Percentiles rank a stretch among this genome's conserved stretches.
Conservation (phyloP, 1,139 yeast genomes). For the Lodderomyces jiufengensis region DNA sequence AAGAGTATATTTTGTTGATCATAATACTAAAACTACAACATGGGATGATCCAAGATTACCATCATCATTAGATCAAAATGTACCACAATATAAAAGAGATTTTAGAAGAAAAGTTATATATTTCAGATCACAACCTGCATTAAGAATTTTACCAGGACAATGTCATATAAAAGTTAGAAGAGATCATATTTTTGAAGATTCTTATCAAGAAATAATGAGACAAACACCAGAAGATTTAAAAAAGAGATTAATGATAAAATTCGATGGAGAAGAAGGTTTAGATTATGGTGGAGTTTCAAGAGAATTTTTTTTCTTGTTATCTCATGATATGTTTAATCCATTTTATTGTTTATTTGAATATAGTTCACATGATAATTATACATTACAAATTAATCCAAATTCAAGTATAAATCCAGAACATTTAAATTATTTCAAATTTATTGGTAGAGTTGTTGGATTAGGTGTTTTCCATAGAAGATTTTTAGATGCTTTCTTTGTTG, state of each 20-base stretch:
- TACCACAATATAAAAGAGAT: slow-evolving; percentile 98
- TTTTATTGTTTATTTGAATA: slow-evolving; percentile 95
- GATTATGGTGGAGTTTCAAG: slow-evolving; percentile 99
- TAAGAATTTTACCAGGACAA: slow-evolving; percentile 96
- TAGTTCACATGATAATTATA: slow-evolving; percentile 96
- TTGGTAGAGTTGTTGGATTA: slow-evolving; percentile 96
- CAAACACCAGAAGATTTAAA: slow-evolving; percentile 97
- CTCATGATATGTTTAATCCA: slow-evolving; percentile 99
- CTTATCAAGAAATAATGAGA: slow-evolving; percentile 97
- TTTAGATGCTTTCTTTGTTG: slow-evolving; percentile 96
- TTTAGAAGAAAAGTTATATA: slow-evolving; percentile 95
- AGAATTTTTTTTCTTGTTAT: slow-evolving; percentile 91
- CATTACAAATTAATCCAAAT: slow-evolving; percentile 95
- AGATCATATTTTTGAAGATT: slow-evolving; percentile 94
- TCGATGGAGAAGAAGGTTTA: slow-evolving; percentile 98
- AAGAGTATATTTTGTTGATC: slow-evolving; percentile 96
- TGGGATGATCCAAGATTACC: slow-evolving; percentile 99
- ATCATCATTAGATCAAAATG: slow-evolving; percentile 93
- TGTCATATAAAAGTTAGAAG: slow-evolving; percentile 97
- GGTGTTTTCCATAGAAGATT: slow-evolving; percentile 98
- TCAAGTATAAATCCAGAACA: slow-evolving; percentile 98
- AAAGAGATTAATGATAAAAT: slow-evolving; percentile 95
- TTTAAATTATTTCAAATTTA: slow-evolving; percentile 93
- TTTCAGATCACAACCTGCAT: slow-evolving; percentile 97
- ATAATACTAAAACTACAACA: slow-evolving; percentile 96